Evolutionary conservation across 2,329 filamentous ascomycete species (phyloP).

Genomic region (Colletotrichum sansevieriae): DNA sequence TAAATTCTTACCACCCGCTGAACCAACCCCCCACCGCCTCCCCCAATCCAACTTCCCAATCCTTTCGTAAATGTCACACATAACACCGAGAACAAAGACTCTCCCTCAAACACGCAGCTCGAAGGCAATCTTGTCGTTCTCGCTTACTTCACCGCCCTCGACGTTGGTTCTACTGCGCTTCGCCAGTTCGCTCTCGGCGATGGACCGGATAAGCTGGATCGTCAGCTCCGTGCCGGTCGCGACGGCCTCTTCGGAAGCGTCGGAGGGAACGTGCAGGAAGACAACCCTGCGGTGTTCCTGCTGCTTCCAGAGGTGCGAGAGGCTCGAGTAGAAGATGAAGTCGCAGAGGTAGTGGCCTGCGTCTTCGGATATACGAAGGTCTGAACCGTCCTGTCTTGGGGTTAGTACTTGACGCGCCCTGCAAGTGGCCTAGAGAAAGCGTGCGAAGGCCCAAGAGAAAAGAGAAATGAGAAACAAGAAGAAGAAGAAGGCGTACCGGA

Average conservation of each 20-base stretch:
- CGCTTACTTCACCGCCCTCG: neutral
- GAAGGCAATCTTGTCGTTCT: conserved; percentile 40
- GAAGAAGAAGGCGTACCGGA: conserved; percentile 55
- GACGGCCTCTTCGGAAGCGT: conserved; percentile 63
- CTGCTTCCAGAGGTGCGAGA: conserved; percentile 68
- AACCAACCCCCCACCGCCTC: no score
- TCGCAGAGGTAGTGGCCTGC: conserved; percentile 82
- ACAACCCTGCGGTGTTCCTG: conserved; percentile 65
- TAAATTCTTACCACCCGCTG: neutral
- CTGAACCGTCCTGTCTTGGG: conserved; percentile 51
- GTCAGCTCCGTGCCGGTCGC: conserved; percentile 64
- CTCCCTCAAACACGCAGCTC: conserved; percentile 38
- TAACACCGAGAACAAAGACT: neutral
- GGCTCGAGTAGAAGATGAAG: conserved; percentile 80
- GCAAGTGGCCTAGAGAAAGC: neutral
- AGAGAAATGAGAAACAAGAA: neutral
- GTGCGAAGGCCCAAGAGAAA: neutral
- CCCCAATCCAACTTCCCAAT: neutral
- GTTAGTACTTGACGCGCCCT: neutral
- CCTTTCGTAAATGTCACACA: neutral
- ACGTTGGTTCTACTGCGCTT: conserved; percentile 35
- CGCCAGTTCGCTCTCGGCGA: conserved; percentile 64
- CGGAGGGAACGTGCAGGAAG: conserved; percentile 80
- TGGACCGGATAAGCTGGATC: conserved; percentile 67
- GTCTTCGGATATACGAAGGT: conserved; percentile 74